Evolutionary conservation across 2,329 filamentous ascomycete genomes (phyloP), one percentile per base, ranked within the genome.

Genomic region (Fusarium avenaceum): DNA sequence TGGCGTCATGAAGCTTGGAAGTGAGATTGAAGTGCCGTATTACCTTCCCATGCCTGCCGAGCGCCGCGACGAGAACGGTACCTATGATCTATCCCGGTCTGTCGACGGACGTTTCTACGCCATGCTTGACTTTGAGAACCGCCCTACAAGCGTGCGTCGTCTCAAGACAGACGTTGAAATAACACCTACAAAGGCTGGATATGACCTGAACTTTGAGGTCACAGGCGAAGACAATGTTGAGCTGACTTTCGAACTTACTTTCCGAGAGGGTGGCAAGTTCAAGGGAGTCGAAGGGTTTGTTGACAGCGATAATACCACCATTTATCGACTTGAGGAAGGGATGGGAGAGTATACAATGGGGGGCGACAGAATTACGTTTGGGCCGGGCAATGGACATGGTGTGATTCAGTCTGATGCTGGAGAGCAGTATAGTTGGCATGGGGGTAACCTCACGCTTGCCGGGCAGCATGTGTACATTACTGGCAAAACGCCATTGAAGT

Each of bases 151-250:
- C 11, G 33, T 63, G 20, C 58, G 60, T 5, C 50, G 60, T 45
- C 58, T 63, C 32, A 63, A 63, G 17, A 63, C 60, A 0, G 58
- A 57, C 8, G 58, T 63, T 1, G 50, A 63, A 7, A 57, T 63
- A 6, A 45, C 10, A 7, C 58, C 60, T 0, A 63, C 60, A 0
- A 49, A 63, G 20, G 28, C 24, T 8, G 60, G 60, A 2, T 63
- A 63, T 13, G 60, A 63, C 6, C 38, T 63, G 8, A 24, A 49
- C 3, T 63, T 63, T 22, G 58, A 57, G 4, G 60, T 63, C 10
- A 22, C 58, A 1, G 63, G 63, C 8, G 63, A 66, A 17, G 63
- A 67, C 14, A 51, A 67, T 9, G 63, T 66, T 0, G 63, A 66
- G 1, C 30, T 66, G 7, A 66, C 63, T 0, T 66, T 66, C 33